These are phyloP conservation scores for Haplosporangium sp. DNA, from an alignment of 371 early-diverging fungal species.

Conservation along the genomic window DNA sequence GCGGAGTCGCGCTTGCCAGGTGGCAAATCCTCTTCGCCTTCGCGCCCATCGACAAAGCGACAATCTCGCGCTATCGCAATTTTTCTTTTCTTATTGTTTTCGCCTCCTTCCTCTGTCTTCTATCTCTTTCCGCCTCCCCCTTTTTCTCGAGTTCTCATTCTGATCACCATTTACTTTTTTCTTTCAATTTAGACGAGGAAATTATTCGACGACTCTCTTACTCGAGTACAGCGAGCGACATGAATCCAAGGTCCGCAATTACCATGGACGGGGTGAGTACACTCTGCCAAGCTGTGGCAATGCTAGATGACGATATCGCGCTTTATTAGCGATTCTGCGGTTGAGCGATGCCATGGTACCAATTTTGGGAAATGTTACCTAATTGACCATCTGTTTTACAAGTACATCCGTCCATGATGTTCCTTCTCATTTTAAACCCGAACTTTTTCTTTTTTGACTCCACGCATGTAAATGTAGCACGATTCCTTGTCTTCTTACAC, in stretches of 20 bases:
- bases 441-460: neutral
- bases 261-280: constrained; percentile 30
- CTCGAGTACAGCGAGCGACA: constrained; percentile 26
- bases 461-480: constrained; percentile 2
- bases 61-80: constrained; percentile 20
- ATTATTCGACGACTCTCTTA: constrained; percentile 22
- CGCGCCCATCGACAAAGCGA: neutral
- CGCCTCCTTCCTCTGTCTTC: neutral
- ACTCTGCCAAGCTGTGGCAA: too few species aligned
- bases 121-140: neutral
- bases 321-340: neutral
- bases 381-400: too few species aligned
- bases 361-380: too few species aligned
- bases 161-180: neutral
- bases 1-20: neutral
- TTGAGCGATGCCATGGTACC: neutral
- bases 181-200: constrained; percentile 14
- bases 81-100: neutral
- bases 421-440: neutral
- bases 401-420: too few species aligned
- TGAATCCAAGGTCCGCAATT: constrained; percentile 1
- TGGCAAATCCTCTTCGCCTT: neutral
- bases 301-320: neutral
- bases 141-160: constrained; percentile 2
- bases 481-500: constrained; percentile 24